Conservation (phyloP, 2,329 filamentous ascomycete genomes). For the Colletotrichum eleusines region DNA sequence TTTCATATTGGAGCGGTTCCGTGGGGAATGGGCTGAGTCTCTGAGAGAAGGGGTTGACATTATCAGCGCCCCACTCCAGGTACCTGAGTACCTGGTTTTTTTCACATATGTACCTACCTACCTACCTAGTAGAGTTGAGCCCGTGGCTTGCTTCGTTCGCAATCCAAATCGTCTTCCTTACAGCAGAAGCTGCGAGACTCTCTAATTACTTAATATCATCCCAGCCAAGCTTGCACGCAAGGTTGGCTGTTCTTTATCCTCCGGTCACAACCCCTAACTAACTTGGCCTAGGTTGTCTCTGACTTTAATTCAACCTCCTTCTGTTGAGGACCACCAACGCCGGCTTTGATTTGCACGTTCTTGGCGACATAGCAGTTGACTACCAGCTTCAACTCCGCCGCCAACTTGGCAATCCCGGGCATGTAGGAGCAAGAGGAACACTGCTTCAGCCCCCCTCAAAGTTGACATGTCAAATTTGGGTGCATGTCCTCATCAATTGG, state of each 20-base stretch:
- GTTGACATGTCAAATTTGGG: too few relatives aligned
- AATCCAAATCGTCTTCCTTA: neutral
- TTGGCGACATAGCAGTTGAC: neutral
- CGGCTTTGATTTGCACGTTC: neutral
- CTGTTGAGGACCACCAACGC: too few relatives aligned
- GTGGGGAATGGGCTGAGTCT: too few relatives aligned
- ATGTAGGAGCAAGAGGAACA: too few relatives aligned
- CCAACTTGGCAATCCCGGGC: neutral
- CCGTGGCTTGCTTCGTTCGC: constrained; percentile 1
- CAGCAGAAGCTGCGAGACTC: neutral
- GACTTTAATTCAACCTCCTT: constrained; percentile 10
- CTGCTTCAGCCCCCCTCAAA: too few relatives aligned
- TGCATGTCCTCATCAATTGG: neutral
- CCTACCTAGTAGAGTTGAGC: neutral
- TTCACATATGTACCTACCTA: too few relatives aligned
- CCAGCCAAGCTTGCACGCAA: neutral
- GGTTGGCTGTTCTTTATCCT: neutral
- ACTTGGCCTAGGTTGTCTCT: neutral
- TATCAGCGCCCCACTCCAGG: too few relatives aligned
- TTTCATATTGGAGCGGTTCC: neutral
- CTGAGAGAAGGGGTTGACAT: neutral
- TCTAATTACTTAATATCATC: neutral
- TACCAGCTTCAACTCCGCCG: neutral
- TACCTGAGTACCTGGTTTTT: too few relatives aligned
- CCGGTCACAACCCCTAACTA: neutral